Evolutionary conservation across 495 filamentous ascomycete species (phyloP), one percentile per base, ranked within the genome.

Genomic region (Hypomontagnella monticulosa): DNA sequence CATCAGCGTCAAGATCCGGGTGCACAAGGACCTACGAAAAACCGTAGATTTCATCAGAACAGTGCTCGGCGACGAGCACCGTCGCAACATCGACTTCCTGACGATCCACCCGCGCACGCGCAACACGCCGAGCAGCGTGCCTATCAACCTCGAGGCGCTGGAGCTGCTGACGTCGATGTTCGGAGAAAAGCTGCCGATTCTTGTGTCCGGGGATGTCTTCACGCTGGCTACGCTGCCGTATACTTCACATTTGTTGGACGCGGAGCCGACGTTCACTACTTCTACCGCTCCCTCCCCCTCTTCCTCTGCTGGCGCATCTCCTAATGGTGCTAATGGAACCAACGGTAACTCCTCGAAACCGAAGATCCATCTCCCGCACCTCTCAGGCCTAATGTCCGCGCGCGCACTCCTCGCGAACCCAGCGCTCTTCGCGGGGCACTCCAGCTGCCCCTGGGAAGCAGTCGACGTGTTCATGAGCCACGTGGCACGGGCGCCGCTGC

Each of bases 1-100:
- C 44, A 81, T 90, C 8, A 88, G 86, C 66, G 83, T 89, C 59
- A 90, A 90, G 74, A 89, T 90, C 14, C 75, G 88, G 4, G 77
- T 90, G 1, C 87, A 89, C 70, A 79, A 79, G 30, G 84, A 90
- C 67, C 67, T 90, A 0, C 74, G 80, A 37, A 73, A 75, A 59
- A 84, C 81, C 23, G 68, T 82, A 14, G 81, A 83, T 66, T 83
- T 79, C 66, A 74, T 83, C 64, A 76, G 78, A 8, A 83, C 84
- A 0, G 75, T 85, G 10, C 58, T 85, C 3, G 78, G 76, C 12
- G 76, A 77, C 30, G 73, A 76, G 19, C 71, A 81, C 10, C 68
- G 73, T 43, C 77, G 80, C 8, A 74, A 80, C 46, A 76, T 84
- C 41, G 85, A 88, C 75, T 89, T 81, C 67, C 76, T 90, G 6